Conservation (phyloP, 2,329 filamentous ascomycete genomes). For the Diaporthe eres region DNA sequence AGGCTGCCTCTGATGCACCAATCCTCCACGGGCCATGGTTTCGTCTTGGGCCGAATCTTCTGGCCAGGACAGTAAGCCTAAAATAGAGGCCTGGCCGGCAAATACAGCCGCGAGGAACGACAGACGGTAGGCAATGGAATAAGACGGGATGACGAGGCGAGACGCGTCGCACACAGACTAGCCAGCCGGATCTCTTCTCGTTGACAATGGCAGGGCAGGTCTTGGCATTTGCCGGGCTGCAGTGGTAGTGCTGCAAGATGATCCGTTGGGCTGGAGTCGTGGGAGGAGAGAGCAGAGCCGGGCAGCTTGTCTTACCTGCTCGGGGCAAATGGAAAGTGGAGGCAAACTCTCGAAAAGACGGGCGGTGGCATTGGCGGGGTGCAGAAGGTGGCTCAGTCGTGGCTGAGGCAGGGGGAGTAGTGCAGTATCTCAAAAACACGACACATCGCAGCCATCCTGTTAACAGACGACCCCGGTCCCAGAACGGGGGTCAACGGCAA, state of each 20-base stretch:
- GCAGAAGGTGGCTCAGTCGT: slow-evolving; percentile 19
- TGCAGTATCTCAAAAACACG: rapidly evolving
- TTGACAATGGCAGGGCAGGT: background rate
- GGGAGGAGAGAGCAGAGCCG: no score
- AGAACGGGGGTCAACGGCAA: background rate
- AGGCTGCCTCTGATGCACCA: slow-evolving; percentile 17
- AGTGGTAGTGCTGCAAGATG: background rate
- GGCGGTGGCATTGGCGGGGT: background rate
- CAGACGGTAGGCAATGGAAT: background rate
- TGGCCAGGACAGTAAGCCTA: background rate
- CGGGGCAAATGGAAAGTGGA: background rate
- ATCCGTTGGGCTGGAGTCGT: background rate
- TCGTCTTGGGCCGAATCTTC: slow-evolving; percentile 4
- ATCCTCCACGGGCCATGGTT: slow-evolving; percentile 8
- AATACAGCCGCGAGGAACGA: background rate
- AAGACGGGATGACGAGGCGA: slow-evolving; percentile 33
- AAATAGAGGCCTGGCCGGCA: slow-evolving; percentile 7
- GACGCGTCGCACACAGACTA: slow-evolving; percentile 34
- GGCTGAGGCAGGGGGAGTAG: background rate
- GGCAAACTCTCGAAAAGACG: background rate
- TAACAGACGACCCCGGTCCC: background rate
- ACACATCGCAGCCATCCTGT: rapidly evolving
- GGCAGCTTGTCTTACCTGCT: background rate
- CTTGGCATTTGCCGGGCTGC: slow-evolving; percentile 5
- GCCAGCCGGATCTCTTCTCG: background rate